These are phyloP conservation scores for Aspergillus aculeatinus DNA, from an alignment of 2,329 filamentous ascomycete species.

Conservation along the genomic window DNA sequence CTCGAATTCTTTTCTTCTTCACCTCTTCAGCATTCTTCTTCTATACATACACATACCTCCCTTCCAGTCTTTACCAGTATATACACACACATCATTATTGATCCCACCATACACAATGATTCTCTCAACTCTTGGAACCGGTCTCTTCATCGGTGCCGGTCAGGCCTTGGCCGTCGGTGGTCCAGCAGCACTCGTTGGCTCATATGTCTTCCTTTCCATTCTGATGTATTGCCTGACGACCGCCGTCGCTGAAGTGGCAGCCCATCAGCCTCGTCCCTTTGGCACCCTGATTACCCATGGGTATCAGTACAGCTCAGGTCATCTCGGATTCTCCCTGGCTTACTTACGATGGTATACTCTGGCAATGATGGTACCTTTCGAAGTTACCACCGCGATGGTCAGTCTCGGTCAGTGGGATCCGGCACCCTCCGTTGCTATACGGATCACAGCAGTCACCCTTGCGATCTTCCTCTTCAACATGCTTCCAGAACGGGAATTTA, in stretches of 20 bases:
- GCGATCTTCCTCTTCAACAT: constrained; percentile 55
- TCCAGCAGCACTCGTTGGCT: constrained; percentile 53
- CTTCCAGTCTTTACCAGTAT: neutral
- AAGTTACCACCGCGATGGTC: constrained; percentile 65
- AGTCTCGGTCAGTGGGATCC: constrained; percentile 61
- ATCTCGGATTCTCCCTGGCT: constrained; percentile 39
- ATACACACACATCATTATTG: constrained; percentile 12
- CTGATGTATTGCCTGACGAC: constrained; percentile 51
- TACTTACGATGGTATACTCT: constrained; percentile 49
- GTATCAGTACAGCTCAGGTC: constrained; percentile 41
- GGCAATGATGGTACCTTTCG: constrained; percentile 51
- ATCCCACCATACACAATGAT: constrained; percentile 47
- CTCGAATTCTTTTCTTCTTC: neutral
- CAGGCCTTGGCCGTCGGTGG: constrained; percentile 53
- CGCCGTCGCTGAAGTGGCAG: constrained; percentile 40
- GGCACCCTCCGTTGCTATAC: constrained; percentile 38
- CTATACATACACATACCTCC: neutral
- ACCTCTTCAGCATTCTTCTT: neutral
- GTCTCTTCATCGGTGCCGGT: constrained; percentile 56
- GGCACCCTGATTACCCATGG: constrained; percentile 43
- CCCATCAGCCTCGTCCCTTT: constrained; percentile 37
- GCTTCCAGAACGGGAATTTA: constrained; percentile 50
- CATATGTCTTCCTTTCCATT: constrained; percentile 50
- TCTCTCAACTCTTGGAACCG: constrained; percentile 56
- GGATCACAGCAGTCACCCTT: constrained; percentile 55